Evolutionary conservation across 257 asterid genomes (phyloP), one percentile per base, ranked within the genome.

Genomic region (Prunella vulgaris): DNA sequence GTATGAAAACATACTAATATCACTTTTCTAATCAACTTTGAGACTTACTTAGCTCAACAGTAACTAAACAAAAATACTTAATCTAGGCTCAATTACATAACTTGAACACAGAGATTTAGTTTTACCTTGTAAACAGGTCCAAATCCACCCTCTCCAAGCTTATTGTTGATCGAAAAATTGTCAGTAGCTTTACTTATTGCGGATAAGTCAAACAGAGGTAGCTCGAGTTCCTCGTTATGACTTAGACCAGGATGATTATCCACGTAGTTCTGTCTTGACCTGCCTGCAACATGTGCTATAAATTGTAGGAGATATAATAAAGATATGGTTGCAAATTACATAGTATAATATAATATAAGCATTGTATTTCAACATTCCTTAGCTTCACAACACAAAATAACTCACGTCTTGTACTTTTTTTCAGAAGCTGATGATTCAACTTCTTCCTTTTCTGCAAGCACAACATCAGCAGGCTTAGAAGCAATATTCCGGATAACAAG

Each of bases 111-210:
- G 7, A 35, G 42, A 7, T 35, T 35, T 12, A 35, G 22, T 13
- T 7, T 49, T 79, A 82, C 86, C 86, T 35, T 60, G 76, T 76
- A 79, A 35, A 81, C 81, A 22, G 79, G 71, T 53, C 86, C 86
- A 15, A 78, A 81, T 6, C 87, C 77, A 15, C 77, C 72, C 54
- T 73, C 62, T 30, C 77, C 77, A 22, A 74, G 59, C 53, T 46
- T 46, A 21, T 79, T 76, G n/a, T 10, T 10, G 33, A 32, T 10
- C 1, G 80, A 70, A 24, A 76, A 76, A 60, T 65, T 56, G 51
- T 76, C 70, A 35, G 80, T 76, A 44, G 73, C 80, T 66, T 49
- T 71, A 4, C 4, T 10, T 48, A 76, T 22, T 10, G 33, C 33
- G 56, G 64, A 22, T 3, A 76, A 46, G 30, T 70, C 69, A 51